Evolutionary conservation across 225 moss, liverwort and hornwort genomes (phyloP), one percentile per base, ranked within the genome.

Genomic region (Polytrichum commune): DNA sequence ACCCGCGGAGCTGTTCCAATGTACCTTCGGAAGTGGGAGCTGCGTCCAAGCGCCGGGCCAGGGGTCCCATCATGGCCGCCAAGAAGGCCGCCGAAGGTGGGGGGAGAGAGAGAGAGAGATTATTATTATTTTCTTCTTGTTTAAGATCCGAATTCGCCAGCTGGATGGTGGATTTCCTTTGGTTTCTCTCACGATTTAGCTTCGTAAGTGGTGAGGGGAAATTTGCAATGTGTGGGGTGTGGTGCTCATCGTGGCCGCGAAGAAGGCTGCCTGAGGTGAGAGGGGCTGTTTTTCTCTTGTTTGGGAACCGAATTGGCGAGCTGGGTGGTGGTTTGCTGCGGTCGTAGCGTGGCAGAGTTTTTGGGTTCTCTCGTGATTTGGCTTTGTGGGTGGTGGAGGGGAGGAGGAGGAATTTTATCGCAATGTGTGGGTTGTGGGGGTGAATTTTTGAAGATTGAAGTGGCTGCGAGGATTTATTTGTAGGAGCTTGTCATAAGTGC

Each of bases 11-110:
- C 54, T 69, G 69, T 27, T 20, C 23, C 38, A 27, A 30, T 65
- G 55, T 19, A 5, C 22, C 38, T 6, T 35, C 69, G 8, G 76
- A 64, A 32, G 67, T 55, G 4, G 28, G 64, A 0, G 72, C 27
- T 1, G 73, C 80, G 78, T 93, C 93, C 70, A 97, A 86, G 84
- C 84, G 96, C 29, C 78, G 90, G 79, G 89, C 88, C 55, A 81
- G 93, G 69, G 93, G 93, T 4, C 93, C 93, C 7, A 57, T 96
- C 72, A 92, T 93, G 90, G 93, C 88, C 29, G 92, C 89, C 13
- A 90, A 88, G 19, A 93, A 93, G 78, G 87, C 80, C 54, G 84
- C 79, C 5, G 96, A 81, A 89, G 91, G 91, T 89, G 2, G 8
- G 72, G 68, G 81, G 27, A 38, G 13, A 3, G 1, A 8, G 9